Conservation (phyloP, 2,329 filamentous ascomycete genomes). For the Westerdykella ornata region DNA sequence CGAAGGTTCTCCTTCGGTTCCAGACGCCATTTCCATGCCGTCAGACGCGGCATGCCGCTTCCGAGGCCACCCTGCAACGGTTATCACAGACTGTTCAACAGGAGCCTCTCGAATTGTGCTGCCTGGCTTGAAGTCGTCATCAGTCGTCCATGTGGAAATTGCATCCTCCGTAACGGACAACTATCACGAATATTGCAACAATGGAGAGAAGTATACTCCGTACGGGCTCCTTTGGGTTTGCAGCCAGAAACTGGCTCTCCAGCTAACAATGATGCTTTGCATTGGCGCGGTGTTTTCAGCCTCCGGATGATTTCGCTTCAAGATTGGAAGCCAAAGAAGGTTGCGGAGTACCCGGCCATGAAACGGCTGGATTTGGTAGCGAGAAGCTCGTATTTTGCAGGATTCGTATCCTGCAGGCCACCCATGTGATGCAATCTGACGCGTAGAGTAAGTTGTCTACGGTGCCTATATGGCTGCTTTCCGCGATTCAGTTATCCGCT, state of each 20-base stretch:
- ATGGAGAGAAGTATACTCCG: too few species aligned
- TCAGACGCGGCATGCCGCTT: constrained; percentile 10
- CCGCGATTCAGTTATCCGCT: neutral
- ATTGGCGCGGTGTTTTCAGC: too few species aligned
- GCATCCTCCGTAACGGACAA: too few species aligned
- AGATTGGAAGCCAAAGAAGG: too few species aligned
- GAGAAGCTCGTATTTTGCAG: constrained; percentile 20
- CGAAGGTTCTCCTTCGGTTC: constrained; percentile 3
- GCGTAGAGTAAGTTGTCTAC: constrained; percentile 7
- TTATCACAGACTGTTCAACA: constrained; percentile 18
- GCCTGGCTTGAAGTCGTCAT: constrained; percentile 22
- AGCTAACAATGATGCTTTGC: too few species aligned
- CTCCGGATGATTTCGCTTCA: too few species aligned
- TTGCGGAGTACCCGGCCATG: too few species aligned
- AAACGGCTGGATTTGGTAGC: too few species aligned
- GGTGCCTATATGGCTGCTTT: too few species aligned
- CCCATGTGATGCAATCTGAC: constrained; percentile 23
- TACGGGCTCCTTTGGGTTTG: too few species aligned
- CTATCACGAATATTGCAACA: too few species aligned
- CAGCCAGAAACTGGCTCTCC: too few species aligned
- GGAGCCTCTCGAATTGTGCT: constrained; percentile 21
- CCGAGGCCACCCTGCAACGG: constrained; percentile 14
- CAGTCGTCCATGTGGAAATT: constrained; percentile 2
- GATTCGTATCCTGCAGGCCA: constrained; percentile 10
- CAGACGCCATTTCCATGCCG: constrained; percentile 13